phyloP scores from a whole-genome alignment of 495 filamentous ascomycete species.

The Daldinia caldariorum region DNA sequence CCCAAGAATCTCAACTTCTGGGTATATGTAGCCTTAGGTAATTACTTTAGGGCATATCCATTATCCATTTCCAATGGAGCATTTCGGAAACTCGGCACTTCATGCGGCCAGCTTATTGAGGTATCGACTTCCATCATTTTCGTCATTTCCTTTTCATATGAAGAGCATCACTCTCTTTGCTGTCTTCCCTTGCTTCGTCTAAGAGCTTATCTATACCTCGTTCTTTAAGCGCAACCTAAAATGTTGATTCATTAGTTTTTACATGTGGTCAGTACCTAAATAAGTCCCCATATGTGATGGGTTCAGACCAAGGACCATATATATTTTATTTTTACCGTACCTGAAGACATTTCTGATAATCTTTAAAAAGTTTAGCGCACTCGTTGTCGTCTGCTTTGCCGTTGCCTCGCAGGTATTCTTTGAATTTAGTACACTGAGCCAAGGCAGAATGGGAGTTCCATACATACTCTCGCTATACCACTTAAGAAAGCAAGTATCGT shows the following conservation, averaged over 20 bases:
- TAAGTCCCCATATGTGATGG: neutral
- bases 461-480: conserved; percentile 94
- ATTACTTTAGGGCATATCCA: neutral
- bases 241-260: neutral
- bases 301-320: neutral
- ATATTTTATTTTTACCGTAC: conserved; percentile 57
- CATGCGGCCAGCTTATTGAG: conserved; percentile 6
- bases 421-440: conserved; percentile 13
- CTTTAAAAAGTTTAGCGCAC: conserved; percentile 81
- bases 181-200: conserved; percentile 83
- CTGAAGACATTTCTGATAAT: conserved; percentile 83
- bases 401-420: conserved; percentile 87
- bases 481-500: conserved; percentile 92
- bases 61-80: conserved; percentile 11
- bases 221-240: conserved; percentile 80
- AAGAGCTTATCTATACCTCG: conserved; percentile 87
- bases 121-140: conserved; percentile 44
- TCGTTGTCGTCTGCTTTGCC: conserved; percentile 76
- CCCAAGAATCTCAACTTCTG: conserved; percentile 16
- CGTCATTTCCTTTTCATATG: conserved; percentile 68
- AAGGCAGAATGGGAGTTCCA: conserved; percentile 5
- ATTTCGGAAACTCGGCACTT: conserved; percentile 35
- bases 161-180: conserved; percentile 79
- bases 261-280: neutral
- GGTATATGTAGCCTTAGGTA: conserved; percentile 7